phyloP scores from a whole-genome alignment of 2,329 filamentous ascomycete species.

The Tolypocladium album region DNA sequence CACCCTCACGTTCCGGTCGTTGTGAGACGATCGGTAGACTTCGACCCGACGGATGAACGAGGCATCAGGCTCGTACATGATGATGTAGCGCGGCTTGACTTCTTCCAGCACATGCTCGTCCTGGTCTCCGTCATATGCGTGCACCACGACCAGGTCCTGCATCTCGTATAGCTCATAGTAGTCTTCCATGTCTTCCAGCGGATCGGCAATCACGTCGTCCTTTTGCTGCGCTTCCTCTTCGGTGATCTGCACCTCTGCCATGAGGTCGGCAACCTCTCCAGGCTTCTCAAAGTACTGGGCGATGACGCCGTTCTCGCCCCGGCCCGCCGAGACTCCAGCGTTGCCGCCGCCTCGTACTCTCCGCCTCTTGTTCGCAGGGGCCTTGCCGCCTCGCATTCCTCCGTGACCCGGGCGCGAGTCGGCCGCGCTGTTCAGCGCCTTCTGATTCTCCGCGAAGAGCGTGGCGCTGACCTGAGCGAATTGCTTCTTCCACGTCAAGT shows the following conservation, averaged over 20 bases:
- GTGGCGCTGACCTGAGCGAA: constrained; percentile 76
- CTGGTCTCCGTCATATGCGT: constrained; percentile 90
- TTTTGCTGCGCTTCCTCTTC: constrained; percentile 68
- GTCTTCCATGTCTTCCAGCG: constrained; percentile 82
- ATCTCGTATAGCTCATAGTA: constrained; percentile 89
- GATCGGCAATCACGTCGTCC: constrained; percentile 62
- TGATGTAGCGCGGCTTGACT: constrained; percentile 82
- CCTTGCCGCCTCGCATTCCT: constrained; percentile 43
- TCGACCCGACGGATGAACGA: constrained; percentile 91
- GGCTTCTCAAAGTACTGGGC: constrained; percentile 74
- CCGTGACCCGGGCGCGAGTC: constrained; percentile 38
- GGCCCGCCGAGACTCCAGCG: constrained; percentile 43
- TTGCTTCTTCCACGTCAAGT: constrained; percentile 82
- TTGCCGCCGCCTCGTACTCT: constrained; percentile 70
- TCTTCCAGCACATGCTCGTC: constrained; percentile 97
- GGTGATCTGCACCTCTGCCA: constrained; percentile 74
- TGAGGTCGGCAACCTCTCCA: constrained; percentile 67
- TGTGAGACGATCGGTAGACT: constrained; percentile 91
- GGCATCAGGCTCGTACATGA: constrained; percentile 97
- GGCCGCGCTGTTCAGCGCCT: constrained; percentile 56
- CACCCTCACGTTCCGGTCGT: constrained; percentile 76
- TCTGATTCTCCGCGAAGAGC: constrained; percentile 72
- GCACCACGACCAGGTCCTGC: constrained; percentile 77
- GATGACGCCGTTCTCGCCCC: constrained; percentile 64
- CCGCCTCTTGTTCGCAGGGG: constrained; percentile 76